These are phyloP conservation scores for Fusarium armeniacum DNA, from an alignment of 2,329 filamentous ascomycete species.

Conservation along the genomic window DNA sequence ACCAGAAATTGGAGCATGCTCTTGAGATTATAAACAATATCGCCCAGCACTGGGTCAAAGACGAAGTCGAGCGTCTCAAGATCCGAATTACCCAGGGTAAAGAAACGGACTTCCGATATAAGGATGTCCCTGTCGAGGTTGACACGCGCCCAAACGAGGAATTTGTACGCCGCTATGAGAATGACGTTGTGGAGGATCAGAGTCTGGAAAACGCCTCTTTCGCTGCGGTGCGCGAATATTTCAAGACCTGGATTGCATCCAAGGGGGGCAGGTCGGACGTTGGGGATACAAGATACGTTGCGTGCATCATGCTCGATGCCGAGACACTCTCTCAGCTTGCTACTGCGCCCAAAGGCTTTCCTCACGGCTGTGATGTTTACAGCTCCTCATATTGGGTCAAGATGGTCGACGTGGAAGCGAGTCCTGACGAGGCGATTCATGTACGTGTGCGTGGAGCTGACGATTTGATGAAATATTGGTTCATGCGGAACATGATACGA, in stretches of 20 bases:
- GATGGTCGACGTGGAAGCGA: background rate
- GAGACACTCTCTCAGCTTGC: background rate
- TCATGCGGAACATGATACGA: background rate
- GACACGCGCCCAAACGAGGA: background rate
- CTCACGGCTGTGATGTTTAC: background rate
- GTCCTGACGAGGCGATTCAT: background rate
- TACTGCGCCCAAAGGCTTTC: background rate
- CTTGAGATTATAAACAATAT: background rate
- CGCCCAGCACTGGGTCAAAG: background rate
- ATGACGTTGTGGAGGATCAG: background rate
- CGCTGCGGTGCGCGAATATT: background rate
- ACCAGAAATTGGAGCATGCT: background rate
- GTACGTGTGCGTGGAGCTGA: background rate
- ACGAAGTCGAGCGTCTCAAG: conserved; percentile 1
- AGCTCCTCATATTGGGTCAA: background rate
- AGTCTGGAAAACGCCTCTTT: background rate
- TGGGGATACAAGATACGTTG: background rate
- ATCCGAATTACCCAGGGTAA: conserved; percentile 1
- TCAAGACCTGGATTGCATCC: background rate
- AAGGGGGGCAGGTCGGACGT: background rate
- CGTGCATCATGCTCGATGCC: background rate
- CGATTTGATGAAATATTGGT: background rate
- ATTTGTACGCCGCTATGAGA: background rate
- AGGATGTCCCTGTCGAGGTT: background rate
- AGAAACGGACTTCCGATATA: fast-evolving